Conservation (phyloP, 495 filamentous ascomycete genomes). For the Trichoderma erinaceum region DNA sequence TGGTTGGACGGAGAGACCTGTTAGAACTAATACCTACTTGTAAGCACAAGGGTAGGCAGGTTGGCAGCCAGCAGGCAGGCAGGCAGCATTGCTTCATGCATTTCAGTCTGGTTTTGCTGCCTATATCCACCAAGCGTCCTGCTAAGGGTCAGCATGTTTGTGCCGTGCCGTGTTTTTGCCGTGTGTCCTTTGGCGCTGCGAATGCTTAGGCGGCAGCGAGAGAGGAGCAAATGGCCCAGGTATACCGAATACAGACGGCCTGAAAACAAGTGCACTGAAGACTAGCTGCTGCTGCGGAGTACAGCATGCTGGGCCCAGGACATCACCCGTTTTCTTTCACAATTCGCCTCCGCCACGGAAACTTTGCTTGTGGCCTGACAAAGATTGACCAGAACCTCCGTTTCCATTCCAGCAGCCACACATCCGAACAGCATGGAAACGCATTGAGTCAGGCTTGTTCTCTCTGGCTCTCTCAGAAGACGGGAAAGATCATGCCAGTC, state of each 20-base stretch:
- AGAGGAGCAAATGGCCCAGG: neutral
- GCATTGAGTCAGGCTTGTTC: neutral
- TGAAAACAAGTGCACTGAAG: neutral
- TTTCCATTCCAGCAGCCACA: slow-evolving; percentile 1
- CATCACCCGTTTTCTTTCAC: neutral
- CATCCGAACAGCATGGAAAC: neutral
- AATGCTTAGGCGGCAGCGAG: neutral
- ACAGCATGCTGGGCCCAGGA: neutral
- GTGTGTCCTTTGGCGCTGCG: neutral
- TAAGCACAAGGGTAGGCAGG: neutral
- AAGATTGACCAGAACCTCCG: neutral
- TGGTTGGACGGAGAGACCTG: neutral
- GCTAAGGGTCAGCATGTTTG: neutral
- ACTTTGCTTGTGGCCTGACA: neutral
- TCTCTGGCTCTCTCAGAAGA: neutral
- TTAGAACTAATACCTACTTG: neutral
- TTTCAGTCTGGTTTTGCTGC: slow-evolving; percentile 11
- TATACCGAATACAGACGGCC: neutral
- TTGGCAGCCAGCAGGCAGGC: neutral
- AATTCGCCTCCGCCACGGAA: slow-evolving; percentile 7
- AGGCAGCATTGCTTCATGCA: slow-evolving; percentile 14
- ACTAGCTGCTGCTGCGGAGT: neutral
- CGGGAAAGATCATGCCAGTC: neutral
- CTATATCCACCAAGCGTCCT: slow-evolving; percentile 8
- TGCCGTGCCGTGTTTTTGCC: neutral